Conservation (phyloP, 192 early-diverging fungal genomes). For the Phycomyces nitens region DNA sequence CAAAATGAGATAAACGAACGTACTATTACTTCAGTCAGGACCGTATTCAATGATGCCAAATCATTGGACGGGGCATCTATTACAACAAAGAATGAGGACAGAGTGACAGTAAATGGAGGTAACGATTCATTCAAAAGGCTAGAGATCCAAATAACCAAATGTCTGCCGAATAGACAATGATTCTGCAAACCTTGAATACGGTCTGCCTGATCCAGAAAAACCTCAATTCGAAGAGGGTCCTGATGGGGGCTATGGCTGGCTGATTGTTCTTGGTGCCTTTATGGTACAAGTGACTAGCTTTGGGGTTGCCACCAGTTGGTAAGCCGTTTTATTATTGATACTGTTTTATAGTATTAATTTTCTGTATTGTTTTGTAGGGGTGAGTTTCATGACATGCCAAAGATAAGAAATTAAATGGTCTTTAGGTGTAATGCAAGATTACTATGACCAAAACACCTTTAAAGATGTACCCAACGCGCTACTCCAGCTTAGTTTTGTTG, state of each 20-base stretch:
- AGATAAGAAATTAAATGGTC: neutral
- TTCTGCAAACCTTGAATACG: neutral
- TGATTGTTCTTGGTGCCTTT: constrained; percentile 40
- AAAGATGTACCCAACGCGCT: constrained; percentile 8
- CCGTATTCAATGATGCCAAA: too few species aligned
- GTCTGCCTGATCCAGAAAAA: neutral
- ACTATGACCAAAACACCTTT: constrained; percentile 25
- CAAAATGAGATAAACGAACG: too few species aligned
- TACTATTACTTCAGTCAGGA: too few species aligned
- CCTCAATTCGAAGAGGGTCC: neutral
- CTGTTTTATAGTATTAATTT: neutral
- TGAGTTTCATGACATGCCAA: neutral
- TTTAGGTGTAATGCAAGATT: constrained; percentile 33
- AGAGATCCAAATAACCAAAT: neutral
- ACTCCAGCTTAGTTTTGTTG: constrained; percentile 29
- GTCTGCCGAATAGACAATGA: too few species aligned
- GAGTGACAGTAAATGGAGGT: too few species aligned
- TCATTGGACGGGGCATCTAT: too few species aligned
- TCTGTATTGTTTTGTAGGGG: neutral
- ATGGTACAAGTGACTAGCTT: constrained; percentile 30
- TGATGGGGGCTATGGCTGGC: constrained; percentile 41
- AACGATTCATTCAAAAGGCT: too few species aligned
- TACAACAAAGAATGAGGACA: too few species aligned
- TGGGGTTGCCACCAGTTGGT: constrained; percentile 14
- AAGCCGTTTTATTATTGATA: neutral